Conservation (phyloP, 2,329 filamentous ascomycete species). For the Trichoderma endophyticum region DNA sequence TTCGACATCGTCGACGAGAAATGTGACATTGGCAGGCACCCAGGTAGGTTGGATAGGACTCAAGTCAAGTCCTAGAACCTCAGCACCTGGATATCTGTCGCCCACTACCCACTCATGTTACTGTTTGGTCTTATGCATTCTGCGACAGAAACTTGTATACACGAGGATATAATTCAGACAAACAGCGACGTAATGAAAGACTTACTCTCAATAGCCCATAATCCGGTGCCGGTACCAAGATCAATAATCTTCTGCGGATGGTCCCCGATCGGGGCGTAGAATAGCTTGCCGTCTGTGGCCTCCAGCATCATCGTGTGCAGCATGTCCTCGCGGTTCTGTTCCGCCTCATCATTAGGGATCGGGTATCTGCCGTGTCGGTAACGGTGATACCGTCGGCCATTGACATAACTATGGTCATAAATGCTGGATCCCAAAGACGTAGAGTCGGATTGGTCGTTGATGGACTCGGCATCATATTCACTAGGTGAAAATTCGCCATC, state of each 20-base stretch:
- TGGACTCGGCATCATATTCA: conserved; percentile 15
- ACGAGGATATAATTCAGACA: not conserved
- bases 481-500: conserved; percentile 36
- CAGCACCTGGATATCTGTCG: conserved; percentile 35
- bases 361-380: conserved; percentile 44
- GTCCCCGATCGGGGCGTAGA: conserved; percentile 39
- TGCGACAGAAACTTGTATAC: not conserved
- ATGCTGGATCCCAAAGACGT: conserved; percentile 14
- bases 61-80: conserved; percentile 39
- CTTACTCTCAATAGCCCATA: conserved; percentile 43
- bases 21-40: conserved; percentile 40
- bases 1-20: conserved; percentile 37
- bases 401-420: conserved; percentile 11
- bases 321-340: conserved; percentile 46
- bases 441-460: conserved; percentile 3
- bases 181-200: not conserved
- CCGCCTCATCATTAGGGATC: conserved; percentile 44
- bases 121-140: not conserved
- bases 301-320: conserved; percentile 46
- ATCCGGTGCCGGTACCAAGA: conserved; percentile 48
- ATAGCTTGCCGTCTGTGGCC: conserved; percentile 39
- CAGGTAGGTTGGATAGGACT: conserved; percentile 40
- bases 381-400: conserved; percentile 41
- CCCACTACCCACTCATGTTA: conserved; percentile 24
- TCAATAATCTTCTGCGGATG: conserved; percentile 45